Base-by-base conservation (phyloP, 257 asterid genomes). In the Jacaranda copaia region DNA sequence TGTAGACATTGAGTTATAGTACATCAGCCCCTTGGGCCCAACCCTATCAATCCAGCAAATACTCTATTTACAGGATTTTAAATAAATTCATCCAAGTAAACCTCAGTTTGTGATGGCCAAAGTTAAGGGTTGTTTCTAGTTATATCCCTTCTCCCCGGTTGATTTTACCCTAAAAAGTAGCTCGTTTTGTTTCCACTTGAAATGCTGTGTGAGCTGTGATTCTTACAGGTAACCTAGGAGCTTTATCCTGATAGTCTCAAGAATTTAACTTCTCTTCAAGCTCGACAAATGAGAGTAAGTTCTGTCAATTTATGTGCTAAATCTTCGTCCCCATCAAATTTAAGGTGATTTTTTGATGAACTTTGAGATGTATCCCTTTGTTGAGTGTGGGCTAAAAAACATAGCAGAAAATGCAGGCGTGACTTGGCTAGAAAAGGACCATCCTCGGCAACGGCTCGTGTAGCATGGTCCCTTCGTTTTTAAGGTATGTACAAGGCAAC, bases 401-500 rank as follows among this genome's bases (percentile, higher is more conserved):
- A 25, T 25, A 25, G 32, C 32, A 25, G 32, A 2, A 66, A 57
- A 58, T 56, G 79, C 56, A 32, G 20, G 68, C 53, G 67, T 72
- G 74, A 62, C 53, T 71, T 56, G 78, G 76, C 46, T 63, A 38
- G 80, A 69, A 68, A 66, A 78, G 75, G 85, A 65, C 81, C 76
- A 57, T 73, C 55, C 70, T 46, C 18, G 20, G 69, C 59, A 63
- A 66, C 61, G 52, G 13, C 77, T 78, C 35, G 9, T 78, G 67
- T 76, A n/a, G 62, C 38, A 64, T 56, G 77, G 79, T 58, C 85
- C 87, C 74, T 74, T 49, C 32, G 73, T 65, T 25, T 70, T 68
- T 14, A 48, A 77, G 82, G 64, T 76, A 68, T 62, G 59, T 56
- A 11, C 71, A 77, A 80, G 63, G 63, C 78, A 73, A 68, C 79